phyloP scores from a whole-genome alignment of 768 basidiomycete genomes.

The Infundibulicybe gibba region DNA sequence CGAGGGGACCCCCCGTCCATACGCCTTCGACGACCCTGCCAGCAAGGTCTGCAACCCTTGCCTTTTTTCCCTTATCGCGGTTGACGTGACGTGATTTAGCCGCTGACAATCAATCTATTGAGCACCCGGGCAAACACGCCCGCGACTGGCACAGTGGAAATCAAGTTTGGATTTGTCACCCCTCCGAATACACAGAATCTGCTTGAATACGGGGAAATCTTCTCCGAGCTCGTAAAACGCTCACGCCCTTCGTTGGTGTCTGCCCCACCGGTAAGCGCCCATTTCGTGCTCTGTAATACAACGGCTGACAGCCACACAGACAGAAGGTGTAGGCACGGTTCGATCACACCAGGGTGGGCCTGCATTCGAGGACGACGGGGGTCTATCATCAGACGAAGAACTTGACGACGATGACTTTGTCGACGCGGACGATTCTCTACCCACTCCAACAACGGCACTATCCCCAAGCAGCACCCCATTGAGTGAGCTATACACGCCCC shows the following conservation, averaged over 20 bases:
- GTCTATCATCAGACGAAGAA: slow-evolving; percentile 46
- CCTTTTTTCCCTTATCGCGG: not conserved
- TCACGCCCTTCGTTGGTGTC: slow-evolving; percentile 67
- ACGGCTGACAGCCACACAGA: slow-evolving; percentile 39
- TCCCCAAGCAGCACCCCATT: slow-evolving; percentile 18
- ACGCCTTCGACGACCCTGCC: slow-evolving; percentile 55
- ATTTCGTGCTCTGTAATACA: not conserved
- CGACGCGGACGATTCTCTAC: slow-evolving; percentile 18
- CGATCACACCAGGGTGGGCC: slow-evolving; percentile 56
- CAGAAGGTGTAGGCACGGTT: slow-evolving; percentile 82
- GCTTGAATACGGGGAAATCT: slow-evolving; percentile 60
- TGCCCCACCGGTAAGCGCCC: slow-evolving; percentile 65
- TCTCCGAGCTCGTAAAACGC: slow-evolving; percentile 57
- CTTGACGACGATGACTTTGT: slow-evolving; percentile 25
- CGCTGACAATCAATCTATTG: slow-evolving; percentile 32
- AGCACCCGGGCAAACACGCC: slow-evolving; percentile 38
- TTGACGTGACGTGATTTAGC: slow-evolving; percentile 15
- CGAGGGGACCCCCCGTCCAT: slow-evolving; percentile 30
- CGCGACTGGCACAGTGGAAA: slow-evolving; percentile 34
- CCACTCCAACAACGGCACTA: slow-evolving; percentile 11
- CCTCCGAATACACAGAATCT: slow-evolving; percentile 38
- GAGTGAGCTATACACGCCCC: slow-evolving; percentile 14
- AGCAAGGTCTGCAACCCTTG: slow-evolving; percentile 57
- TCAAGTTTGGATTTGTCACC: slow-evolving; percentile 45
- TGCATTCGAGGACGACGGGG: slow-evolving; percentile 75